A percentile compares a stretch with the other conserved stretches of the same genome.
phyloP scores from a whole-genome alignment of 257 asterid genomes.

The Capsicum baccatum region DNA sequence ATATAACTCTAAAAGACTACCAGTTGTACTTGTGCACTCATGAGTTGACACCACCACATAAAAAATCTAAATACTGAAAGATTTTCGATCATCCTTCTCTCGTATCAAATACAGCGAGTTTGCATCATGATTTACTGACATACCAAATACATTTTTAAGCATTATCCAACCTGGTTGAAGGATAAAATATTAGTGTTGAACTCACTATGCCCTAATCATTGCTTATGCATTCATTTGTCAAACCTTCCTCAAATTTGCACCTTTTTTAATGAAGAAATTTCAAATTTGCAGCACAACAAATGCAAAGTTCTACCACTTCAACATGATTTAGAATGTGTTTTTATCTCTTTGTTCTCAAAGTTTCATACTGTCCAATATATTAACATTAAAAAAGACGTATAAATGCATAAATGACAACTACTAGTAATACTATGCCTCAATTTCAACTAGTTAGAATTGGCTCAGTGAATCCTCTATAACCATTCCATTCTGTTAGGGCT shows the following conservation, averaged over 20 bases:
- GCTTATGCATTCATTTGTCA: background rate
- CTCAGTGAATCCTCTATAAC: background rate
- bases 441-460: background rate
- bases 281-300: background rate
- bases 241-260: background rate
- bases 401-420: background rate
- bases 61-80: background rate
- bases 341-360: too few species aligned
- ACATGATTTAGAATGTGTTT: background rate
- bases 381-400: background rate
- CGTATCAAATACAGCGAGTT: background rate
- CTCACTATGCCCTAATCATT: background rate
- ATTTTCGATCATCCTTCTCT: background rate
- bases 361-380: background rate
- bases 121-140: background rate
- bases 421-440: background rate
- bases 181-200: background rate
- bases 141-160: background rate
- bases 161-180: background rate
- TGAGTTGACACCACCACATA: background rate
- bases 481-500: background rate
- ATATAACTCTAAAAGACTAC: background rate
- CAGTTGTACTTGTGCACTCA: background rate
- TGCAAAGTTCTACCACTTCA: background rate
- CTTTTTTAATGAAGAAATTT: background rate